A percentile compares a stretch with the other conserved stretches of the same genome.
Evolutionary conservation across 805 yeast genomes (phyloP).

Genomic region (Debaryomyces prosopidis): DNA sequence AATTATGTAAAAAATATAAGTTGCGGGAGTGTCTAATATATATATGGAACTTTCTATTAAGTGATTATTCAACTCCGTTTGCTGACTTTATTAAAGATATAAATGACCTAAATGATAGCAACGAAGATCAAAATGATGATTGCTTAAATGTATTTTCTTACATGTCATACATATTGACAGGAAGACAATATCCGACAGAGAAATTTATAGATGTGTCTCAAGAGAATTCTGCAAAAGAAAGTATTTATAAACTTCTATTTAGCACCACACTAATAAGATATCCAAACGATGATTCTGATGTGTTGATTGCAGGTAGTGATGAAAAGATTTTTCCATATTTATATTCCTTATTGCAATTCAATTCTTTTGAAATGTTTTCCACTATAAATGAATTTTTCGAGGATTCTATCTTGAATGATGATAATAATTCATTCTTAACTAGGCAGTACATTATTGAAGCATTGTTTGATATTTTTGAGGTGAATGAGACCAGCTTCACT

Average conservation of each 20-base stretch:
- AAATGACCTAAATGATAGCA: conserved; percentile 3
- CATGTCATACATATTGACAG: conserved; percentile 68
- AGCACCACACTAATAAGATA: conserved; percentile 51
- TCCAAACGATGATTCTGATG: conserved; percentile 8
- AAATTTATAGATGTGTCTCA: conserved; percentile 36
- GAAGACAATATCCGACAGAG: conserved; percentile 80
- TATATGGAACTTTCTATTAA: conserved; percentile 68
- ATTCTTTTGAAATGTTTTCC: conserved; percentile 61
- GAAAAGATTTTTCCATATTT: conserved; percentile 73
- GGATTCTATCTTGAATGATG: conserved; percentile 71
- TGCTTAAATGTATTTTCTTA: conserved; percentile 41
- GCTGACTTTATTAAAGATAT: conserved; percentile 52
- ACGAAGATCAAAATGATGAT: conserved; percentile 7
- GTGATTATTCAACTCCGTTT: conserved; percentile 74
- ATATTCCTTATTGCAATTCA: conserved; percentile 51
- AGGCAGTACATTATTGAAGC: conserved; percentile 81
- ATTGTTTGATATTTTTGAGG: conserved; percentile 57
- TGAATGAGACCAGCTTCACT: conserved; percentile 21
- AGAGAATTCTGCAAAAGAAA: conserved; percentile 45
- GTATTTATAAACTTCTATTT: conserved; percentile 58
- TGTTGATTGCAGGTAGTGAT: conserved; percentile 19
- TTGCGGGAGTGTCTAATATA: conserved; percentile 65
- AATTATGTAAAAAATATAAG: conserved; percentile 54
- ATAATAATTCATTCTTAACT: conserved; percentile 46
- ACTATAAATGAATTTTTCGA: conserved; percentile 83